These are phyloP conservation scores for Gnomoniopsis smithogilvyi DNA, from an alignment of 2,329 filamentous ascomycete species.

Conservation along the genomic window DNA sequence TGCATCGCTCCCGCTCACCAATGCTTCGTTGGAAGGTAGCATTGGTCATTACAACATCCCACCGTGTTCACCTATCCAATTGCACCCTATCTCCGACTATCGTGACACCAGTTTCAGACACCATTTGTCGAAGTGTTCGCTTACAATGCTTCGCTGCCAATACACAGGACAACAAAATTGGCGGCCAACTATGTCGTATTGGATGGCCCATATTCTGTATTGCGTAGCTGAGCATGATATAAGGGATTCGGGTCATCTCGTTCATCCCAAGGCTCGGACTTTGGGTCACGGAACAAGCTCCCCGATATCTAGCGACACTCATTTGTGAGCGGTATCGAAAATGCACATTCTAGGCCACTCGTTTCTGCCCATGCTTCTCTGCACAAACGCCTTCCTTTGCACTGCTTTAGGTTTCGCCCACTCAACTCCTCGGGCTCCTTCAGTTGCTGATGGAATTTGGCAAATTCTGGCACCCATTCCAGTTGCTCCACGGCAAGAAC, in stretches of 20 bases:
- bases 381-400: background rate
- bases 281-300: background rate
- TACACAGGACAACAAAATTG: background rate
- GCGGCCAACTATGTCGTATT: no score
- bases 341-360: background rate
- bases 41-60: background rate
- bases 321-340: background rate
- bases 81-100: background rate
- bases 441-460: constrained; percentile 19
- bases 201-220: no score
- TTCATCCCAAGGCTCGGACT: background rate
- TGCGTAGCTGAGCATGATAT: no score
- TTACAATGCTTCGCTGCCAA: background rate
- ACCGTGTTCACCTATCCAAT: background rate
- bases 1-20: background rate
- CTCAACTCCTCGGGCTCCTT: background rate
- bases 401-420: background rate
- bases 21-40: background rate
- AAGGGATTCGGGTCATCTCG: no score
- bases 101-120: background rate
- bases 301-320: background rate
- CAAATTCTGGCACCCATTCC: constrained; percentile 22
- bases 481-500: constrained; percentile 26
- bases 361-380: background rate
- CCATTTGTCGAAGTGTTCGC: background rate